Evolutionary conservation across 371 early-diverging fungal species (phyloP).

Genomic region (Mucor piriformis): DNA sequence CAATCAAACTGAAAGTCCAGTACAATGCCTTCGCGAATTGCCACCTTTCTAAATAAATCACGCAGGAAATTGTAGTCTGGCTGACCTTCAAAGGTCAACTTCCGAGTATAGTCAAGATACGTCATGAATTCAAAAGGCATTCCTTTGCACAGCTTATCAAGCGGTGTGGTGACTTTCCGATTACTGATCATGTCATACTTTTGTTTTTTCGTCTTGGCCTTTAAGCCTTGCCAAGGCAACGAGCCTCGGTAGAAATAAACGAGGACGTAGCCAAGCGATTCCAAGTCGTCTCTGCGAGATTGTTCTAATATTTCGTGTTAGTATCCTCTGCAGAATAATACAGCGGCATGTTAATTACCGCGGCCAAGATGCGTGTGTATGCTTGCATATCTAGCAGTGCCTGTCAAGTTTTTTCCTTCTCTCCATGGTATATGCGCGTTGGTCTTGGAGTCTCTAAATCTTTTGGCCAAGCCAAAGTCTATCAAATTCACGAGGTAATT

Average conservation of each 20-base stretch:
- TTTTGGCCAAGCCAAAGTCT: slow-evolving; percentile 98
- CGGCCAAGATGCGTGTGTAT: slow-evolving; percentile 97
- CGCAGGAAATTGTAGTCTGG: slow-evolving; percentile 96
- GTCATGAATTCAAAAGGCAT: slow-evolving; percentile 92
- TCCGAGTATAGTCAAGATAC: slow-evolving; percentile 93
- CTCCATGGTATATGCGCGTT: slow-evolving; percentile 95
- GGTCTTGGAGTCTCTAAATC: slow-evolving; percentile 93
- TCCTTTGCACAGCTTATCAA: slow-evolving; percentile 90
- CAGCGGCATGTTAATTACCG: too few relatives aligned
- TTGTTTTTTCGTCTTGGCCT: slow-evolving; percentile 95
- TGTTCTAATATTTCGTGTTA: slow-evolving; percentile 71
- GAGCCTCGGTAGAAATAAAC: slow-evolving; percentile 98
- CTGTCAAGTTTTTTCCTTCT: slow-evolving; percentile 96
- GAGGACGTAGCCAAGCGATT: slow-evolving; percentile 96
- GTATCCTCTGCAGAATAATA: too few relatives aligned
- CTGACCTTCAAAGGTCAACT: slow-evolving; percentile 95
- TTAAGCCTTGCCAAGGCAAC: slow-evolving; percentile 99
- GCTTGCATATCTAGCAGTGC: slow-evolving; percentile 98
- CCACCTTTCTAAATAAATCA: slow-evolving; percentile 88
- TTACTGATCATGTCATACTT: slow-evolving; percentile 99
- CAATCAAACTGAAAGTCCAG: slow-evolving; percentile 96
- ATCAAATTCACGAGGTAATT: slow-evolving; percentile 88
- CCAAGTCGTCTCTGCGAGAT: slow-evolving; percentile 98
- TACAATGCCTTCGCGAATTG: slow-evolving; percentile 85
- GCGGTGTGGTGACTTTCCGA: slow-evolving; percentile 94